Evolutionary conservation across 768 basidiomycete genomes (phyloP), one percentile per base, ranked within the genome.

Genomic region (Collybia sordida): DNA sequence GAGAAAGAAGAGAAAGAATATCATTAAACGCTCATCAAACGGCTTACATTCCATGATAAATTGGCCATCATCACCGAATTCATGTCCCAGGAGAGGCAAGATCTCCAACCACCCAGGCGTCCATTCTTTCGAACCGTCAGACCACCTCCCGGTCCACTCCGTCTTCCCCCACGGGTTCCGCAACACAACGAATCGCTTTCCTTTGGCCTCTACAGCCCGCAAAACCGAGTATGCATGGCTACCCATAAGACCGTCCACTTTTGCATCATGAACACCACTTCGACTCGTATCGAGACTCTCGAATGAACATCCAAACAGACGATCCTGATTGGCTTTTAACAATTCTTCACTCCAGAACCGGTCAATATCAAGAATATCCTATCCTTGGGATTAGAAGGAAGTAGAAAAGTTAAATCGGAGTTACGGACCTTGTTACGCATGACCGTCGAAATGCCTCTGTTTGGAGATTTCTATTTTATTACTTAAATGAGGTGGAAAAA

Each of bases 331-430:
- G 3, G 76, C 79, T 24, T 64, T 70, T 8, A 72, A 59, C 17
- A 83, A 71, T 54, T 83, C 81, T 42, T 81, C 73, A 4, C 66
- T 65, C 81, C 80, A 83, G 61, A 82, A 83, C 7, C 67, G 61
- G 50, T 81, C 74, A 1, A 57, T 58, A 45, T 80, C 72, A 27
- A 81, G 67, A 39, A 82, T 79, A 49, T 78, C 75, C 69, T 51
- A 36, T 9, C 28, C 14, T 9, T 36, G 18, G 5, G 25, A 21
- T 42, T 18, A 39, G 24, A 18, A 28, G 21, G 34, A 40, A 19
- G 24, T 31, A 14, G 9, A 12, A n/a, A n/a, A 27, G 39, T 19
- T 35, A n/a, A 19, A 12, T 22, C 28, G 25, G 36, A 12, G 22
- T n/a, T 1, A 41, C 59, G 17, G 41, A 72, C 73, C 59, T 72